Percentiles rank a stretch among this genome's conserved stretches.
Conservation (phyloP, 495 filamentous ascomycete species). For the Astrothelium macrocarpum region DNA sequence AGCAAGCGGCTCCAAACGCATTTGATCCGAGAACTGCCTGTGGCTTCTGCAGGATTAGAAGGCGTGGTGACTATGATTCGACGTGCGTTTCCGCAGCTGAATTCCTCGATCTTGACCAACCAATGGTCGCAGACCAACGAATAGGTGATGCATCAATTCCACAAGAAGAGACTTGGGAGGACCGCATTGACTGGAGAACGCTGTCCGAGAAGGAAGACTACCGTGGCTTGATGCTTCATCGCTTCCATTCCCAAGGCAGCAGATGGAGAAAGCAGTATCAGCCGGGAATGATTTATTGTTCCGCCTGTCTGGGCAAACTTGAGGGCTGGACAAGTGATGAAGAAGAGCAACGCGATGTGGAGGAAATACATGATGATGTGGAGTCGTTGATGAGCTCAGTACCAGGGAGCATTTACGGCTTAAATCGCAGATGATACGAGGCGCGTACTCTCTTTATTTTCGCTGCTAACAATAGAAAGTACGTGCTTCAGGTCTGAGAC, state of each 20-base stretch:
- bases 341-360: not conserved
- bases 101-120: not conserved
- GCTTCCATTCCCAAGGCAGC: constrained; percentile 2
- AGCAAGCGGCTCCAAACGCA: not conserved
- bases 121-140: not conserved
- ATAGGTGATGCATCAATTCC: not conserved
- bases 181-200: constrained; percentile 1
- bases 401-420: constrained; percentile 3
- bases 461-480: not conserved
- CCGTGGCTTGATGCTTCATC: constrained; percentile 5
- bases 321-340: constrained; percentile 3
- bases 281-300: constrained; percentile 2
- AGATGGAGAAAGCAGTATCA: constrained; percentile 4
- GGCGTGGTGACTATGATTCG: constrained; percentile 3
- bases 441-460: not conserved
- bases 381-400: not conserved
- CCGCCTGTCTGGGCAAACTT: not conserved
- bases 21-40: constrained; percentile 4
- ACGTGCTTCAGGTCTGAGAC: constrained; percentile 4
- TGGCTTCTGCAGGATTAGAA: not conserved
- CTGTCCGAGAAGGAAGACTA: constrained; percentile 4
- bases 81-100: not conserved
- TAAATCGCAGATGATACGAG: constrained; percentile 5
- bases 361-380: constrained; percentile 3
- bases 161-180: not conserved